Conservation (phyloP, 306 rosid species). For the Spatholobus suberectus region DNA sequence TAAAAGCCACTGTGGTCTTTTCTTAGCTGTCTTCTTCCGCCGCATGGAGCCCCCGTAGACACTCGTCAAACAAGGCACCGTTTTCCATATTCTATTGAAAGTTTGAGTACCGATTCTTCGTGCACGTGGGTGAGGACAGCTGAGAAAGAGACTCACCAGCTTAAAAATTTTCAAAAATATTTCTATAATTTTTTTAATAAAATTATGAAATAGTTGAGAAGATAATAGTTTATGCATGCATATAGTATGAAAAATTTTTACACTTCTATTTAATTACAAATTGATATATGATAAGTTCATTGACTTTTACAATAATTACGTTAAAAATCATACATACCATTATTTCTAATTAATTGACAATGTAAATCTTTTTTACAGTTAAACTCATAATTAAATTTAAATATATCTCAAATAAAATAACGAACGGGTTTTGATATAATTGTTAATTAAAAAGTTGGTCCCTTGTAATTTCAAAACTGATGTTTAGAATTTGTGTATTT, state of each 20-base stretch:
- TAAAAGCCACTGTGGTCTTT: neutral
- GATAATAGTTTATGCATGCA: too few relatives aligned
- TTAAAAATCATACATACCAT: too few relatives aligned
- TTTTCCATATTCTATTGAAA: neutral
- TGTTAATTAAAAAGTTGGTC: neutral
- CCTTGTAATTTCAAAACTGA: neutral
- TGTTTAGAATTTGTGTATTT: neutral
- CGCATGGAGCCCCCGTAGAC: neutral
- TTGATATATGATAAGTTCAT: too few relatives aligned
- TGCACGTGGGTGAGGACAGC: neutral
- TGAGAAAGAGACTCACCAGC: neutral
- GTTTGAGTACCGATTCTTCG: neutral
- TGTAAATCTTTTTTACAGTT: too few relatives aligned
- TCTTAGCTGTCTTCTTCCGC: neutral
- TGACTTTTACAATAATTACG: too few relatives aligned
- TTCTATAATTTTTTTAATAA: neutral
- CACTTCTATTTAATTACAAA: too few relatives aligned
- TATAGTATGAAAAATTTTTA: too few relatives aligned
- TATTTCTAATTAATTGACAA: too few relatives aligned
- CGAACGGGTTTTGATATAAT: neutral
- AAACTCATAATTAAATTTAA: neutral
- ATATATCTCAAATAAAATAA: neutral
- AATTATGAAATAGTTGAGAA: neutral
- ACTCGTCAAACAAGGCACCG: neutral
- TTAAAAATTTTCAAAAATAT: neutral